Evolutionary conservation across 2,329 filamentous ascomycete species (phyloP).

Genomic region (Elsinoe ampelina): DNA sequence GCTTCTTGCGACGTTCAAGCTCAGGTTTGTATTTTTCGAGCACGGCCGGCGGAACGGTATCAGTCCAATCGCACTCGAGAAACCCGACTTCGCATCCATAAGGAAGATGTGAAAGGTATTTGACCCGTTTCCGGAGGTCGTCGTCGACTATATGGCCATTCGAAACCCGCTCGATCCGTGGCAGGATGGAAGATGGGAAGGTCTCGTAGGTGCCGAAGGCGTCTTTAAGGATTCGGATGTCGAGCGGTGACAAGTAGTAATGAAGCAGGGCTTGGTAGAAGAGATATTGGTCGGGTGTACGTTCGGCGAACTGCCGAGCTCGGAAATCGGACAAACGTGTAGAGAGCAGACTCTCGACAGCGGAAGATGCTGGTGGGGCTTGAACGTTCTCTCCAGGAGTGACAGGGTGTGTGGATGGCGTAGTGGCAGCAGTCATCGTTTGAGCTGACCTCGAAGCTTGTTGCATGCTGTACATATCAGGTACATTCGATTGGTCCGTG

Average conservation of each 20-base stretch:
- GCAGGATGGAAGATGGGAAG: constrained; percentile 78
- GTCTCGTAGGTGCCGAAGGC: constrained; percentile 74
- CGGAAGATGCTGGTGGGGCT: background rate
- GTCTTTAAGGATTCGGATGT: constrained; percentile 85
- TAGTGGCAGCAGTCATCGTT: constrained; percentile 21
- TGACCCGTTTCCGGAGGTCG: constrained; percentile 68
- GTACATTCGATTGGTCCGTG: constrained; percentile 35
- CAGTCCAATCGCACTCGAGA: constrained; percentile 89
- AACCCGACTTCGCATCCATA: constrained; percentile 87
- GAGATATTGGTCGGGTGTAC: constrained; percentile 54
- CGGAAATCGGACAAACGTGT: constrained; percentile 38
- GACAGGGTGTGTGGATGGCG: background rate
- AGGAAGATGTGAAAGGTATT: constrained; percentile 79
- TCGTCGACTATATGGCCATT: constrained; percentile 84
- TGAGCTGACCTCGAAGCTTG: constrained; percentile 39
- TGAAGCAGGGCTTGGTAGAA: constrained; percentile 85
- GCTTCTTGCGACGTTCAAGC: constrained; percentile 64
- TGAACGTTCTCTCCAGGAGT: background rate
- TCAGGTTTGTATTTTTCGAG: constrained; percentile 69
- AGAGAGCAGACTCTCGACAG: constrained; percentile 26
- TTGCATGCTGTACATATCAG: constrained; percentile 44
- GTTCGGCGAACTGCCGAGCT: constrained; percentile 34
- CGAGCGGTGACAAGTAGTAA: constrained; percentile 79
- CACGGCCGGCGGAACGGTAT: constrained; percentile 67
- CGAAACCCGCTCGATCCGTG: constrained; percentile 79